Base-by-base conservation (phyloP, 768 basidiomycete genomes). In the Suillus fuscotomentosus region DNA sequence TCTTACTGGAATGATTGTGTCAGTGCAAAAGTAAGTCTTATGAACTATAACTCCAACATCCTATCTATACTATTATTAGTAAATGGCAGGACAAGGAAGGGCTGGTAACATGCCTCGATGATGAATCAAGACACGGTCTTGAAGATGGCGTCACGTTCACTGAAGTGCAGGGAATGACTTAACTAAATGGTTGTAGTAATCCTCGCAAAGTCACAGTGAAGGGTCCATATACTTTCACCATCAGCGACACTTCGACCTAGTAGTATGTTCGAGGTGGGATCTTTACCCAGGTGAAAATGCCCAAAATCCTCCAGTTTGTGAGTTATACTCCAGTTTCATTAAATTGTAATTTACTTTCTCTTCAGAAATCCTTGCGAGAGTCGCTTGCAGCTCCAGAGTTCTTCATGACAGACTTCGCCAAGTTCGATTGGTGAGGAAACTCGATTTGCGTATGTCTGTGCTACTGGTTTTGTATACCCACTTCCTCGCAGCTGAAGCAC, bases 201-300 rank as follows among this genome's bases (percentile, higher is more conserved):
- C 94, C 97, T 20, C 84, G 95, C 60, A 99, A 96, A 76, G 79
- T 99, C 43, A 81, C 90, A 17, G 94, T 97, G 66, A 99, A 97
- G 72, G 97, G 97, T 2, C 97, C 97, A 0, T 99, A 99, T 74
- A 98, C 97, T 0, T 99, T 99, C 78, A 82, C 90, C 38, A 97
- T 99, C 63, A 97, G 97, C 3, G 94, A 97, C 75, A 98, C 96
- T 3, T 85, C 88, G 83, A 83, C 42, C 74, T 97, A 11, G 82
- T 88, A 36, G 82, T 99, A 99, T 78, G 86, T 88, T 69, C 74
- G 86, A 36, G 97, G 97, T 34, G 97, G 97, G 43, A 91, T 96
- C 66, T 99, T 98, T 76, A 95, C 93, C 8, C 97, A 99, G 77
- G 95, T 99, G 67, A 99, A 99, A 81, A 97, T 98, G 95, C 97